Evolutionary conservation across 148 eudicot species (phyloP).

Genomic region (Vaccinium vitisidaea): DNA sequence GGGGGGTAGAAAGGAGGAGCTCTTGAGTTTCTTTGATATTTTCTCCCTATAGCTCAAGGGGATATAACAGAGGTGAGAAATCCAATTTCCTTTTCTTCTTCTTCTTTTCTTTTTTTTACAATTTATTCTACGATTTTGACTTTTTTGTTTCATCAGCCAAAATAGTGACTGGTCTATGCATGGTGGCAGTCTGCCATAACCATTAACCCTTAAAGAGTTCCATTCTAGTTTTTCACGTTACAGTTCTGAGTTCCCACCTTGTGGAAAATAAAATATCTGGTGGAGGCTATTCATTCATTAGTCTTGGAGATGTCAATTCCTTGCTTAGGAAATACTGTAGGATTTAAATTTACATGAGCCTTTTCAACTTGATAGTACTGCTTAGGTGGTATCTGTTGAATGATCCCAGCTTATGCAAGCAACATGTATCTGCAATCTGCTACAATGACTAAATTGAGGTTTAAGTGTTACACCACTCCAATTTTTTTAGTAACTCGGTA

Average conservation of each 20-base stretch:
- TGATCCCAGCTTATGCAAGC: background rate
- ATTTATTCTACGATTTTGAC: background rate
- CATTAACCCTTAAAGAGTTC: background rate
- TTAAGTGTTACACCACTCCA: background rate
- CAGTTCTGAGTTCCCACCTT: constrained; percentile 7
- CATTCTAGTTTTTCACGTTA: background rate
- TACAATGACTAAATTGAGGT: background rate
- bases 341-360: background rate
- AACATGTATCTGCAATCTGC: background rate
- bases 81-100: background rate
- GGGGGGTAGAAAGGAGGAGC: constrained; percentile 11
- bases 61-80: constrained; percentile 17
- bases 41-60: constrained; percentile 12
- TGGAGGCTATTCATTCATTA: background rate
- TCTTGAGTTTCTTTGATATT: constrained; percentile 12
- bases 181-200: background rate
- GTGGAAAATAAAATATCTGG: background rate
- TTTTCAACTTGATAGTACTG: background rate
- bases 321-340: background rate
- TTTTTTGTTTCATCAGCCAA: background rate
- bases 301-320: background rate
- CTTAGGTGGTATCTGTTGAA: background rate
- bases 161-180: background rate
- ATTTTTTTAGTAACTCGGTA: background rate
- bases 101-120: background rate